phyloP scores from a whole-genome alignment of 495 filamentous ascomycete species.

The Talaromyces wortmannii region DNA sequence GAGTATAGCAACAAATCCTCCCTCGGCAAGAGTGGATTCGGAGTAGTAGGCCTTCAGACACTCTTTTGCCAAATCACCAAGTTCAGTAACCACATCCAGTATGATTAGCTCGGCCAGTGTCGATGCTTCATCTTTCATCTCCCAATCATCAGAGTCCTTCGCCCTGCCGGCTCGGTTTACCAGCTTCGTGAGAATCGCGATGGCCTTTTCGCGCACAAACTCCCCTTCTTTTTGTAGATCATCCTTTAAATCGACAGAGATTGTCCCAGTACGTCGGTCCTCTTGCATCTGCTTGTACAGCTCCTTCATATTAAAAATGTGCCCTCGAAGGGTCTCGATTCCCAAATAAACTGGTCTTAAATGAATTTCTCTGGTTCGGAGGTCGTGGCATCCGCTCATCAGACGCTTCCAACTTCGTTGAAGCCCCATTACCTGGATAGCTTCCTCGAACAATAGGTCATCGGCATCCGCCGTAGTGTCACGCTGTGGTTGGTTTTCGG shows the following conservation, averaged over 20 bases:
- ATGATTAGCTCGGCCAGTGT: not conserved
- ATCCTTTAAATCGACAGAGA: not conserved
- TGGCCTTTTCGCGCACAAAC: not conserved
- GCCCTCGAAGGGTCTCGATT: not conserved
- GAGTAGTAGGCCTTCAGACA: conserved; percentile 16
- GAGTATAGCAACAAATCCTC: not conserved
- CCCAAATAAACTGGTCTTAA: not conserved
- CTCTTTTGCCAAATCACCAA: conserved; percentile 12
- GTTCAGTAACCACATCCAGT: conserved; percentile 10
- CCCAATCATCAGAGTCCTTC: not conserved
- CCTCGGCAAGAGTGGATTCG: not conserved
- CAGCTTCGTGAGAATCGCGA: not conserved
- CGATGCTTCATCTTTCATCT: not conserved
- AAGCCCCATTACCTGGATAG: not conserved
- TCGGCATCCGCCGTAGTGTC: not conserved
- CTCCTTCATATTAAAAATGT: not conserved
- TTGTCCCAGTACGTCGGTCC: not conserved
- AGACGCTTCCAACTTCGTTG: not conserved
- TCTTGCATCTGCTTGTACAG: conserved; percentile 1
- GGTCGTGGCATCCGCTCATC: not conserved
- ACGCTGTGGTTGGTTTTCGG: not conserved
- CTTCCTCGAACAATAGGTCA: not conserved
- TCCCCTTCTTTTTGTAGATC: not conserved
- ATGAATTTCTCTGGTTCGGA: not conserved
- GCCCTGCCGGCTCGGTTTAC: not conserved